Base-by-base conservation (phyloP, 768 basidiomycete genomes). In the Calocera viscosa region DNA sequence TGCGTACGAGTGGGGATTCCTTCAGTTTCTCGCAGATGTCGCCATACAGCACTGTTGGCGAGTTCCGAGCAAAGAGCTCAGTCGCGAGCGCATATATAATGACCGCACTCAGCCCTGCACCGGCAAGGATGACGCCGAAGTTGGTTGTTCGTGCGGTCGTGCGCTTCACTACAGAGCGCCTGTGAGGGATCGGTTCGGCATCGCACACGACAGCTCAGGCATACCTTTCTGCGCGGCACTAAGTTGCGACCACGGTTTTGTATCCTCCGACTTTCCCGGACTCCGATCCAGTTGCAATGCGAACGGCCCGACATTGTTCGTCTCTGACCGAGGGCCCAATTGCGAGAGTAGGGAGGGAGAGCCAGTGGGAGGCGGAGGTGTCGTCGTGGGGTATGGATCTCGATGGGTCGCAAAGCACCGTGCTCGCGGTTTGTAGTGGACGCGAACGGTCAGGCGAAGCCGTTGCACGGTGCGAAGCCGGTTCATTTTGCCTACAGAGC, bases 51-150 rank as follows among this genome's bases (percentile, higher is more conserved):
- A 90, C 88, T 2, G 90, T 90, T 3, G 91, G 88, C 30, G 90
- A 91, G 74, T 93, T 93, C 74, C 83, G 85, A n/a, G 91, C 90
- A 74, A 91, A 90, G 7, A 92, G 78, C 72, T 93, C 91, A 7
- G 90, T 87, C 17, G 87, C 86, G 34, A 92, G 80, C 24, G 88
- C 88, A 73, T 91, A 93, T 28, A 85, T 77, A 38, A 93, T 81
- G 40, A 93, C 81, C 7, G 83, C 82, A 33, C 89, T 89, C 28
- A 93, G 78, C 19, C 89, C 87, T 2, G 90, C 91, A n/a, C 91
- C 91, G 33, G 91, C 77, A 19, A 93, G 72, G 66, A 84, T 83
- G 43, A 85, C 82, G 8, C 79, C 76, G 26, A 83, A 69, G 68
- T 81, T 84, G 5, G 82, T 77, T 65, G 82, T 82, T 63, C 83